These are phyloP conservation scores for Hemileccinum rubropunctum DNA, from an alignment of 768 basidiomycete species.

Conservation along the genomic window DNA sequence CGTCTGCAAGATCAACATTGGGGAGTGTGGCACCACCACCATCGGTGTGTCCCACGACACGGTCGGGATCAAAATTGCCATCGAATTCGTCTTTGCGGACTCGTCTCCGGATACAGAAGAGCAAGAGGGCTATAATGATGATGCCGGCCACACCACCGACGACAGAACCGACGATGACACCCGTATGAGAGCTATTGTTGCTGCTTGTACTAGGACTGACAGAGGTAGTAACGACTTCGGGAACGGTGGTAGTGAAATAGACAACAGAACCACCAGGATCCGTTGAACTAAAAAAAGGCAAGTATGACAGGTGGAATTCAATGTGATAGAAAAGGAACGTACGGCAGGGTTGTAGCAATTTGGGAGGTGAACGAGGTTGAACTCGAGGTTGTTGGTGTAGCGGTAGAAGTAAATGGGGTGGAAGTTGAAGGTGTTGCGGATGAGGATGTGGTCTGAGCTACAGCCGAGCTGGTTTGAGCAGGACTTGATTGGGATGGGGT, in stretches of 20 bases:
- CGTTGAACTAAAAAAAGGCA: constrained; percentile 17
- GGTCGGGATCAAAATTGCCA: constrained; percentile 50
- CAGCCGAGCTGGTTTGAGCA: neutral
- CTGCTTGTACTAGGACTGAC: neutral
- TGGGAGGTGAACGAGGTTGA: constrained; percentile 16
- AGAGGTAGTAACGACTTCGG: constrained; percentile 16
- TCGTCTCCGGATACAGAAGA: constrained; percentile 30
- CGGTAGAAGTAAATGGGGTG: neutral
- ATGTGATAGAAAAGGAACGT: neutral
- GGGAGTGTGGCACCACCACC: constrained; percentile 27
- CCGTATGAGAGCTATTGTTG: constrained; percentile 24
- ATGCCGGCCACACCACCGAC: constrained; percentile 44
- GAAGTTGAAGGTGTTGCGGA: neutral
- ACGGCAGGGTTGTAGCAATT: constrained; percentile 17
- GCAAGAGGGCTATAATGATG: constrained; percentile 23
- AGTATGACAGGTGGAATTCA: neutral
- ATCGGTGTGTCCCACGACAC: constrained; percentile 30
- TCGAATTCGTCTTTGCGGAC: constrained; percentile 41
- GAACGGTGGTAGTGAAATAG: constrained; percentile 16
- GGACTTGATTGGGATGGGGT: neutral
- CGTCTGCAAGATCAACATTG: constrained; percentile 23
- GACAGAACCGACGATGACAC: constrained; percentile 51
- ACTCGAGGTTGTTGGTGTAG: neutral
- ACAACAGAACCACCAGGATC: constrained; percentile 19
- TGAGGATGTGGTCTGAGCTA: neutral